Conservation (phyloP, 768 basidiomycete genomes). For the Epithele typhae region DNA sequence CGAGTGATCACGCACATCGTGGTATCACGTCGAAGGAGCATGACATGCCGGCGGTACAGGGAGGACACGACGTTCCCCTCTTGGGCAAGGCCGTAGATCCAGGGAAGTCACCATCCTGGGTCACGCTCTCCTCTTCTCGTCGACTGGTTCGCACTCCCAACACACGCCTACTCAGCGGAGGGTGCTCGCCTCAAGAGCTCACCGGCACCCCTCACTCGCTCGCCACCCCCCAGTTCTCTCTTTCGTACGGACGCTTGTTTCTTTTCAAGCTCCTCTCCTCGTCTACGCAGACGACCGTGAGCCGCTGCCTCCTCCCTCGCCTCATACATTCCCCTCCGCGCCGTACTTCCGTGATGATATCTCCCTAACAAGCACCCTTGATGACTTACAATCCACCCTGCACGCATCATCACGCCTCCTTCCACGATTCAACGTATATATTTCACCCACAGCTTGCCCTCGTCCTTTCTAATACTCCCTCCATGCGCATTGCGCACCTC, state of each 20-base stretch:
- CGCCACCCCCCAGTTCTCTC: conserved; percentile 33
- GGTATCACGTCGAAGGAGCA: conserved; percentile 15
- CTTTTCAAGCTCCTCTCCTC: conserved; percentile 42
- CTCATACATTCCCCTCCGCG: conserved; percentile 20
- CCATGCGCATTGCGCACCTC: conserved; percentile 7
- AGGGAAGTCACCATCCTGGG: background rate
- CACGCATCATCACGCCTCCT: conserved; percentile 19
- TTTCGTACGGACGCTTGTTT: conserved; percentile 72
- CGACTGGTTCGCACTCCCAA: conserved; percentile 11
- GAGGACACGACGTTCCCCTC: background rate
- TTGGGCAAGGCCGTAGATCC: background rate
- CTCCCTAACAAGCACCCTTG: no score
- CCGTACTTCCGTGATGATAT: conserved; percentile 25
- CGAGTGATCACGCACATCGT: conserved; percentile 9
- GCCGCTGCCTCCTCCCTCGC: conserved; percentile 22
- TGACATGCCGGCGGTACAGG: conserved; percentile 15
- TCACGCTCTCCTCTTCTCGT: conserved; percentile 4
- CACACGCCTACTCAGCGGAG: conserved; percentile 2
- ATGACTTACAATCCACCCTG: conserved; percentile 10
- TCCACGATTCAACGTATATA: conserved; percentile 17
- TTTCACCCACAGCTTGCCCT: conserved; percentile 19
- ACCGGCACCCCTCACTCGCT: conserved; percentile 24
- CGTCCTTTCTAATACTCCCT: conserved; percentile 18
- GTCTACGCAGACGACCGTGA: conserved; percentile 2
- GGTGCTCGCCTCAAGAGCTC: conserved; percentile 12